phyloP scores from a whole-genome alignment of 306 rosid species.

The Pyrus betulifolia region DNA sequence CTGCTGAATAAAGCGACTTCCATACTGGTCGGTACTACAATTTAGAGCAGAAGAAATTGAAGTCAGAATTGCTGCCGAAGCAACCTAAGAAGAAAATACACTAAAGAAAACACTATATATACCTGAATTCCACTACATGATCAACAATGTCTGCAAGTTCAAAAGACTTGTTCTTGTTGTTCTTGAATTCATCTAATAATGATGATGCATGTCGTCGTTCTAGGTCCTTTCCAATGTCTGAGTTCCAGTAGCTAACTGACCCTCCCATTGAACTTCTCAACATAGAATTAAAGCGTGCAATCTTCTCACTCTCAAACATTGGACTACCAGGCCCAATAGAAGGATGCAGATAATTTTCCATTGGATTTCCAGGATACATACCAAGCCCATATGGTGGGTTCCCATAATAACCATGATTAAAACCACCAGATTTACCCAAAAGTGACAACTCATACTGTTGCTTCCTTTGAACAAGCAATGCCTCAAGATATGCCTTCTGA shows the following conservation, averaged over 20 bases:
- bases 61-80: slow-evolving; percentile 18
- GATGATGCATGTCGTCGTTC: slow-evolving; percentile 59
- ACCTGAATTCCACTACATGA: slow-evolving; percentile 92
- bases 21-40: slow-evolving; percentile 95
- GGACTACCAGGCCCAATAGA: slow-evolving; percentile 54
- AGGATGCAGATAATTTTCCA: slow-evolving; percentile 42
- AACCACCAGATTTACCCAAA: slow-evolving; percentile 51
- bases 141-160: slow-evolving; percentile 76
- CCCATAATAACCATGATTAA: slow-evolving; percentile 45
- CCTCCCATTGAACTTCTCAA: slow-evolving; percentile 63
- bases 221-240: slow-evolving; percentile 49
- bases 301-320: slow-evolving; percentile 57
- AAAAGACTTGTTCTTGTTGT: slow-evolving; percentile 75
- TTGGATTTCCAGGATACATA: slow-evolving; percentile 51
- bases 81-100: slow-evolving; percentile 13
- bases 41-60: slow-evolving; percentile 10
- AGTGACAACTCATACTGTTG: slow-evolving; percentile 72
- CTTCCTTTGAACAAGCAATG: slow-evolving; percentile 65
- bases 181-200: slow-evolving; percentile 87
- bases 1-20: slow-evolving; percentile 99
- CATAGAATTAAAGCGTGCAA: slow-evolving; percentile 44
- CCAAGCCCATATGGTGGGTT: slow-evolving; percentile 59
- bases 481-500: slow-evolving; percentile 68
- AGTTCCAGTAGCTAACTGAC: slow-evolving; percentile 48
- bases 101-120: slow-evolving; percentile 5